A percentile compares a stretch with the other conserved stretches of the same genome.
Conservation (phyloP, 352 stramenopile species). For the Phytopythium sindhum region DNA sequence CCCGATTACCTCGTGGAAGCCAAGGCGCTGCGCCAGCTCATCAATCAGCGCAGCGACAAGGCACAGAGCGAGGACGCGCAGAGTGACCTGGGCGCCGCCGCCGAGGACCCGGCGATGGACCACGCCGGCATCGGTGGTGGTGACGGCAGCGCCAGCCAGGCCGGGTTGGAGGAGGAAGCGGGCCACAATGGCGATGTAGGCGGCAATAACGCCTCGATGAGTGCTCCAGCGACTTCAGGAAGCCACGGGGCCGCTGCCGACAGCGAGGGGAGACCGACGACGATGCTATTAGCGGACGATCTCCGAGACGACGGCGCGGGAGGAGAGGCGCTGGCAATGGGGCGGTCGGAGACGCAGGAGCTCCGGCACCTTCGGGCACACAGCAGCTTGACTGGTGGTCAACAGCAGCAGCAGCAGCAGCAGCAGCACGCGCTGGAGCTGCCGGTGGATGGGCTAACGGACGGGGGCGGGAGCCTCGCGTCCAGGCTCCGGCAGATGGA, state of each 20-base stretch:
- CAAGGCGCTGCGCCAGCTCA: conserved; percentile 44
- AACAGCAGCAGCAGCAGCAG: not conserved
- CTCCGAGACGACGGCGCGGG: not conserved
- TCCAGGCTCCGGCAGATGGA: conserved; percentile 38
- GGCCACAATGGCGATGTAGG: not conserved
- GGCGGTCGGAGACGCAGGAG: not conserved
- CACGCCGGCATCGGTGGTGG: not conserved
- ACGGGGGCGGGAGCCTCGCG: conserved; percentile 17
- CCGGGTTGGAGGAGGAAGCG: not conserved
- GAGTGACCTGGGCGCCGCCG: conserved; percentile 4
- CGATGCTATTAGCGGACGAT: conserved; percentile 5
- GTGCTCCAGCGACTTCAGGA: not conserved
- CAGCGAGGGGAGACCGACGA: not conserved
- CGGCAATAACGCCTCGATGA: not conserved
- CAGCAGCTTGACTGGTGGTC: too few relatives aligned
- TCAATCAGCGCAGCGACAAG: conserved; percentile 42
- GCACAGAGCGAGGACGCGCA: conserved; percentile 17
- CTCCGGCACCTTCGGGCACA: not conserved
- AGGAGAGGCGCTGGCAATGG: not conserved
- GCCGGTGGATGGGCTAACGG: conserved; percentile 8
- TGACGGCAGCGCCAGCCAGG: not conserved
- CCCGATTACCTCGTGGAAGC: conserved; percentile 49
- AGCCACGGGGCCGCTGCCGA: not conserved
- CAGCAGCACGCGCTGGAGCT: not conserved
- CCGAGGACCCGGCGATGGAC: conserved; percentile 3